Percentiles rank a stretch among this genome's conserved stretches.
Conservation (phyloP, 106 monocot species). For the Xerophyta viscosa region DNA sequence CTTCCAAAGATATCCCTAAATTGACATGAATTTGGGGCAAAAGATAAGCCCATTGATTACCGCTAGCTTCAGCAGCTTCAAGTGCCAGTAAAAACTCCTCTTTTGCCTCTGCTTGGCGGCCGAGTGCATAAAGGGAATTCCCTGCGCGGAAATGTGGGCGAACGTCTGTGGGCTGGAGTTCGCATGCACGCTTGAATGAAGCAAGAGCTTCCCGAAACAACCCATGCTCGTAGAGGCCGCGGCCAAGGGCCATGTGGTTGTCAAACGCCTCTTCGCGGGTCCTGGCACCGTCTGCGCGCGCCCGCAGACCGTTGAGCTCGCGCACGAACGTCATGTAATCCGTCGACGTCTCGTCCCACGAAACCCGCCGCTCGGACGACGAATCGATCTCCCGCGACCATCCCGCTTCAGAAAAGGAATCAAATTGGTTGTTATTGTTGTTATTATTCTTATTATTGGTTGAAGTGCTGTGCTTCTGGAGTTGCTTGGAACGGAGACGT, state of each 20-base stretch:
- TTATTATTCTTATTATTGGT: constrained; percentile 26
- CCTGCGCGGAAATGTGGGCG: constrained; percentile 82
- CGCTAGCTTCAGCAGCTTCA: constrained; percentile 87
- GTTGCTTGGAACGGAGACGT: constrained; percentile 59
- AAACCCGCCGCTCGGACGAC: constrained; percentile 25
- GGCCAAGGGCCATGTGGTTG: constrained; percentile 85
- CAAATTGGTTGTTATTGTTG: constrained; percentile 59
- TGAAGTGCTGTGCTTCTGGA: constrained; percentile 33
- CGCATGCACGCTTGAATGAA: constrained; percentile 82
- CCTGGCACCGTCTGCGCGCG: constrained; percentile 48
- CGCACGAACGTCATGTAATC: constrained; percentile 57
- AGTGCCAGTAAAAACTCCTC: constrained; percentile 89
- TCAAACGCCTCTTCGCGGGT: constrained; percentile 86
- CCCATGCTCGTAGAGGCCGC: constrained; percentile 65
- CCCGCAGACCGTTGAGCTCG: constrained; percentile 53
- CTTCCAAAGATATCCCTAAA: constrained; percentile 79
- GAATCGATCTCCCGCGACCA: constrained; percentile 83
- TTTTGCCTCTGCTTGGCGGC: constrained; percentile 64
- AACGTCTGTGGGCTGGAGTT: constrained; percentile 78
- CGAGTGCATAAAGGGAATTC: constrained; percentile 69
- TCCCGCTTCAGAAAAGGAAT: constrained; percentile 86
- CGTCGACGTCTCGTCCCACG: constrained; percentile 53
- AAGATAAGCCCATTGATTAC: constrained; percentile 63
- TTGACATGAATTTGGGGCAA: constrained; percentile 95
- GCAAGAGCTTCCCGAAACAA: constrained; percentile 59